Evolutionary conservation across 495 filamentous ascomycete genomes (phyloP).

Genomic region (Hyaloscypha finlandica): DNA sequence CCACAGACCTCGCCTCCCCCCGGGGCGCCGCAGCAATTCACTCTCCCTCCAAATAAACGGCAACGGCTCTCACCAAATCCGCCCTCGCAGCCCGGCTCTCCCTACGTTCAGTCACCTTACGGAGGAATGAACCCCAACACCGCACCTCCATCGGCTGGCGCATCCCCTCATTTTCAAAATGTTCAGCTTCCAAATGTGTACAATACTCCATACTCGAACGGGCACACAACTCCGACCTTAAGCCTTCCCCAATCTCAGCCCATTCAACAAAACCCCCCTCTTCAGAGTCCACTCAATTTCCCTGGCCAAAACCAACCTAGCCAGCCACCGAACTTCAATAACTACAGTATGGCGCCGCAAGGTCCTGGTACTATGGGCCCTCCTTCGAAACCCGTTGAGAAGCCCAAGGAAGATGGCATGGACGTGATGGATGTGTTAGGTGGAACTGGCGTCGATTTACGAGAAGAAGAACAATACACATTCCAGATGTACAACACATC

Average conservation of each 20-base stretch:
- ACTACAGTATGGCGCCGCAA: slow-evolving; percentile 34
- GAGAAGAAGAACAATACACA: slow-evolving; percentile 71
- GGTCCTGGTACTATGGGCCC: slow-evolving; percentile 73
- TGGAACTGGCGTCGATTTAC: slow-evolving; percentile 79
- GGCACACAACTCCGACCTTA: slow-evolving; percentile 19
- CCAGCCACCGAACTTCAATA: slow-evolving; percentile 35
- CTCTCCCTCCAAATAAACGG: slow-evolving; percentile 54
- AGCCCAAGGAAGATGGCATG: slow-evolving; percentile 66
- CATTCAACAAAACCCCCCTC: slow-evolving; percentile 1
- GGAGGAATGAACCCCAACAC: slow-evolving; percentile 48
- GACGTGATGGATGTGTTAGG: slow-evolving; percentile 74
- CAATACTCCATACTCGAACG: slow-evolving; percentile 36
- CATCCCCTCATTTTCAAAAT: slow-evolving; percentile 31
- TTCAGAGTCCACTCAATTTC: slow-evolving; percentile 33
- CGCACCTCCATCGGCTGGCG: slow-evolving; percentile 30
- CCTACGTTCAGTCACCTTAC: slow-evolving; percentile 49
- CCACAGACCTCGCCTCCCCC: slow-evolving; percentile 56
- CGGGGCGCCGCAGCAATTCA: slow-evolving; percentile 30
- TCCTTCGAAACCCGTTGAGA: slow-evolving; percentile 70
- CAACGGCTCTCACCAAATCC: slow-evolving; percentile 69
- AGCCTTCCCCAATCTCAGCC: slow-evolving; percentile 25
- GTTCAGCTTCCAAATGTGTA: slow-evolving; percentile 31
- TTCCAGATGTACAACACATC: slow-evolving; percentile 33
- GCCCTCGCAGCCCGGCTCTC: slow-evolving; percentile 49
- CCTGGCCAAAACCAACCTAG: slow-evolving; percentile 33